Evolutionary conservation across 768 basidiomycete species (phyloP).

Genomic region (Mycena chlorophos): DNA sequence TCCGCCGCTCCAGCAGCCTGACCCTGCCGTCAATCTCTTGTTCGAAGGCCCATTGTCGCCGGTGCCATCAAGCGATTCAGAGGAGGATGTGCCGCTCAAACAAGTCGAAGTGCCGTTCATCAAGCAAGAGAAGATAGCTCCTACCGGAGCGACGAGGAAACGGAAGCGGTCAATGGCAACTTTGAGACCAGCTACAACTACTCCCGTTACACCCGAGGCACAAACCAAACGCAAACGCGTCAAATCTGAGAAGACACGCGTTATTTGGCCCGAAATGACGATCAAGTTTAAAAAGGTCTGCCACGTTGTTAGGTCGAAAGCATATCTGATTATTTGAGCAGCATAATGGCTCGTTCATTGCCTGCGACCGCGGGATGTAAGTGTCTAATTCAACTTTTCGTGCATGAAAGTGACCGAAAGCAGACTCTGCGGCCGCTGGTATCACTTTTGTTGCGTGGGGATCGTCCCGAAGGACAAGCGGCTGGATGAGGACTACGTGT

Average conservation of each 20-base stretch:
- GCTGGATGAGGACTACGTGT: background rate
- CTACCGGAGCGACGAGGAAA: background rate
- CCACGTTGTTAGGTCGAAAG: background rate
- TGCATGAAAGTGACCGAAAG: background rate
- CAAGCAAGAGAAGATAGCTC: background rate
- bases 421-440: background rate
- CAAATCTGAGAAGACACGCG: background rate
- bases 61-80: background rate
- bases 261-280: background rate
- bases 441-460: background rate
- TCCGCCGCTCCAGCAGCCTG: background rate
- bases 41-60: background rate
- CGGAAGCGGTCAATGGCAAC: background rate
- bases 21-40: background rate
- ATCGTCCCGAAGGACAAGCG: background rate
- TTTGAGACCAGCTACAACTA: background rate
- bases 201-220: no score
- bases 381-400: background rate
- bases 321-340: background rate
- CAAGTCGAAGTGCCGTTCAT: background rate
- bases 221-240: background rate
- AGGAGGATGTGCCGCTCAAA: background rate
- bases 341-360: background rate
- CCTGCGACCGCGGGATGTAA: background rate
- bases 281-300: background rate